Percentiles rank a stretch among this genome's conserved stretches.
These are phyloP conservation scores for Stipa capillata DNA, from an alignment of 176 grass and related monocot genomes.

Conservation along the genomic window DNA sequence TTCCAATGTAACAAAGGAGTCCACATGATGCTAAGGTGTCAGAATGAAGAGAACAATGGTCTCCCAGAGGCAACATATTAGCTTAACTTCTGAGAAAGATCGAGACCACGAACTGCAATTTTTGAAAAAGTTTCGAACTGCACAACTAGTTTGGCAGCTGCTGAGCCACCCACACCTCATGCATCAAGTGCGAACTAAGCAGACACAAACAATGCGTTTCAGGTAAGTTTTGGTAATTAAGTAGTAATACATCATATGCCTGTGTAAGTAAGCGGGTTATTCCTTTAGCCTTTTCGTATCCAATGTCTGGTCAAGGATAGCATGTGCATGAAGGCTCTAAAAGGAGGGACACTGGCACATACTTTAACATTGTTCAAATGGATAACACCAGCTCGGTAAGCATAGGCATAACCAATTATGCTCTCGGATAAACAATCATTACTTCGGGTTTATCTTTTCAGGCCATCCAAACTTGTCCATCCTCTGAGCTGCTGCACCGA, in stretches of 20 bases:
- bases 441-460: neutral
- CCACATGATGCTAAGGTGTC: constrained; percentile 16
- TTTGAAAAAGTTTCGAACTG: neutral
- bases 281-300: neutral
- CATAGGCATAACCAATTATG: constrained; percentile 2
- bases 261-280: neutral
- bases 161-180: neutral
- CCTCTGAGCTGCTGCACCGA: neutral
- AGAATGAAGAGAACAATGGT: neutral
- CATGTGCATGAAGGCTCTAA: constrained; percentile 12
- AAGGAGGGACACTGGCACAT: neutral
- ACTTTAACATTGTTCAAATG: constrained; percentile 22
- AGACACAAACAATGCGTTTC: neutral
- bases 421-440: neutral
- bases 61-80: neutral
- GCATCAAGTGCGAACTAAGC: neutral
- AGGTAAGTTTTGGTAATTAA: neutral
- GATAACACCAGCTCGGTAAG: neutral
- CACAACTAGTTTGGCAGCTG: neutral
- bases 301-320: constrained; percentile 12
- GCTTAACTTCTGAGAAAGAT: neutral
- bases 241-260: neutral
- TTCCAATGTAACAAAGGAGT: constrained; percentile 27
- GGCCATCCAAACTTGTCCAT: neutral
- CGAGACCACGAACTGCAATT: neutral